Evolutionary conservation across 1,284 basidiomycete species (phyloP).

Genomic region (Melampsora abietis-canadensis): DNA sequence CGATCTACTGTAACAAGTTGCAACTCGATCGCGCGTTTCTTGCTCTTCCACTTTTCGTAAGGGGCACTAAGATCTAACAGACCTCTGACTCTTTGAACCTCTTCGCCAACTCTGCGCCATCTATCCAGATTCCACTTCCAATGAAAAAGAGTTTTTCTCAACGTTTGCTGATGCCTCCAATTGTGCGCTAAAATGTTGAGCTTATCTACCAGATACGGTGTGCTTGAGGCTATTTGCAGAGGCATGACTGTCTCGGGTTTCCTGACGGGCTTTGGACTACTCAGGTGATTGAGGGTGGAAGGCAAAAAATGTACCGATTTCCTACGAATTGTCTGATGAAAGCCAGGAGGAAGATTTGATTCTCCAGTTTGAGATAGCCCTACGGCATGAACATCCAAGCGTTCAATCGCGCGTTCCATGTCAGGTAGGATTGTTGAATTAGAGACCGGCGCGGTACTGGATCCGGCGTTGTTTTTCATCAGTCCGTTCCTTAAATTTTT

Average conservation of each 20-base stretch:
- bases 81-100: constrained; percentile 9
- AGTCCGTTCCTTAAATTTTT: no score
- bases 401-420: background rate
- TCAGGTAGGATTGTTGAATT: background rate
- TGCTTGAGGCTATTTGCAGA: background rate
- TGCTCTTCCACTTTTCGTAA: constrained; percentile 25
- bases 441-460: background rate
- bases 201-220: constrained; percentile 13
- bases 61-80: constrained; percentile 25
- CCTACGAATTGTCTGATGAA: background rate
- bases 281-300: background rate
- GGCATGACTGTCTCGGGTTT: background rate
- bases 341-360: background rate
- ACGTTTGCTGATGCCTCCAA: constrained; percentile 4
- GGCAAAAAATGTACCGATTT: constrained; percentile 39
- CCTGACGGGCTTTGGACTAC: background rate
- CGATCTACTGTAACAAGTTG: constrained; percentile 3
- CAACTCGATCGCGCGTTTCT: background rate
- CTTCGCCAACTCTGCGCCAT: constrained; percentile 8
- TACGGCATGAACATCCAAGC: background rate
- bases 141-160: constrained; percentile 4
- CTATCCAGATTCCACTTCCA: constrained; percentile 28
- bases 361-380: background rate
- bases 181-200: constrained; percentile 17
- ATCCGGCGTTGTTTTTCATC: background rate